Evolutionary conservation across 495 filamentous ascomycete species (phyloP), one percentile per base, ranked within the genome.

Genomic region (Pyrenula aspistea): DNA sequence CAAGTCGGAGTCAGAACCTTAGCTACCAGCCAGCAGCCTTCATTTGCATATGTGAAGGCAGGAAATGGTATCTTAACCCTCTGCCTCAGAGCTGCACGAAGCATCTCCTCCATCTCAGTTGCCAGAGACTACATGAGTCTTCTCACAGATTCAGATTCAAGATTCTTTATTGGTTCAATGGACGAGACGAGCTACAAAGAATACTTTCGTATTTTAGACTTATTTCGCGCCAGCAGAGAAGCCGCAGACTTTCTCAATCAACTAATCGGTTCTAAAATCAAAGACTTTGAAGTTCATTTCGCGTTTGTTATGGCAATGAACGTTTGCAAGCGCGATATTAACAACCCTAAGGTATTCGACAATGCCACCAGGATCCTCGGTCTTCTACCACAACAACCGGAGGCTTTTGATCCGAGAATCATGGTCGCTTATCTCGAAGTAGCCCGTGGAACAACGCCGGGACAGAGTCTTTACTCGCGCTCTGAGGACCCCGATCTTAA

Each of bases 121-220:
- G 84, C 81, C 12, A 65, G 69, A 24, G 70, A 72, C 12, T 96
- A 96, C 71, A 95, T 89, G 90, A 66, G 83, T 10, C 62, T 83
- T 11, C 71, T 96, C 58, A 89, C 85, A 0, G 56, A 65, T 21
- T 67, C 65, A 0, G 57, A 65, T 3, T 62, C 64, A 0, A 25
- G 64, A 2, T 69, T 80, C 62, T 65, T 62, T 22, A 66, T 96
- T 56, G 31, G 31, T 15, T 42, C 31, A 8, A 59, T 71, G 2
- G 93, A 97, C 66, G 54, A 69, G 10, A 72, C 80, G 22, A 87
- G 88, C 62, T 84, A 79, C 68, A 70, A 83, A 62, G 65, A 69
- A 53, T 86, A 85, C 60, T 74, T 96, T 36, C 79, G 82, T 48
- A 69, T 87, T 23, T 74, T 95, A n/a, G 80, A 82, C 11, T 53